phyloP scores from a whole-genome alignment of 768 basidiomycete genomes.

The Tylopilus plumbeoviolaceoides region DNA sequence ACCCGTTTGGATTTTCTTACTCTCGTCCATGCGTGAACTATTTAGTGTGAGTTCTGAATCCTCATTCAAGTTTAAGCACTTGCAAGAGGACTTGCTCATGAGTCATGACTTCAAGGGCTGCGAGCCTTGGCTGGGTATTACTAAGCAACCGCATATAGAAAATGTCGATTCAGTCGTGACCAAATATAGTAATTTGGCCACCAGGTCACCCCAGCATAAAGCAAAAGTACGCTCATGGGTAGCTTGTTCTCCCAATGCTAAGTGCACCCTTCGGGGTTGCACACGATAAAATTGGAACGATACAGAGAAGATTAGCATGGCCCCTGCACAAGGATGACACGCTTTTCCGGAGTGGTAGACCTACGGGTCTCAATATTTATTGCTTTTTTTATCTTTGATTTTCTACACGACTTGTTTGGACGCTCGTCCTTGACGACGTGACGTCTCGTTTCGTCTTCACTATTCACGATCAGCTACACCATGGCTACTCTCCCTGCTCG shows the following conservation, averaged over 20 bases:
- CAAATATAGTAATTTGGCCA: background rate
- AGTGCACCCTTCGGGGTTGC: conserved; percentile 86
- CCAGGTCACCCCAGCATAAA: conserved; percentile 18
- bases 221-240: conserved; percentile 11
- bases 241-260: rapidly evolving
- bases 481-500: too few relatives aligned
- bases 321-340: conserved; percentile 99
- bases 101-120: too few relatives aligned
- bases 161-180: background rate
- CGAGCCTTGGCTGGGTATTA: too few relatives aligned
- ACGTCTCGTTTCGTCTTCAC: too few relatives aligned
- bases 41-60: too few relatives aligned
- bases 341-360: conserved; percentile 90
- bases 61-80: too few relatives aligned
- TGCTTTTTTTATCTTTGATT: conserved; percentile 11
- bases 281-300: conserved; percentile 99
- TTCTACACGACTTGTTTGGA: background rate
- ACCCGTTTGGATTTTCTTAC: background rate
- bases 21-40: background rate
- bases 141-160: too few relatives aligned
- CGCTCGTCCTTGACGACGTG: too few relatives aligned
- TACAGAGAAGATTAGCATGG: conserved; percentile 99
- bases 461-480: too few relatives aligned
- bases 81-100: too few relatives aligned
- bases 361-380: conserved; percentile 43